Base-by-base conservation (phyloP, 2,329 filamentous ascomycete genomes). In the Phialocephala subalpina region DNA sequence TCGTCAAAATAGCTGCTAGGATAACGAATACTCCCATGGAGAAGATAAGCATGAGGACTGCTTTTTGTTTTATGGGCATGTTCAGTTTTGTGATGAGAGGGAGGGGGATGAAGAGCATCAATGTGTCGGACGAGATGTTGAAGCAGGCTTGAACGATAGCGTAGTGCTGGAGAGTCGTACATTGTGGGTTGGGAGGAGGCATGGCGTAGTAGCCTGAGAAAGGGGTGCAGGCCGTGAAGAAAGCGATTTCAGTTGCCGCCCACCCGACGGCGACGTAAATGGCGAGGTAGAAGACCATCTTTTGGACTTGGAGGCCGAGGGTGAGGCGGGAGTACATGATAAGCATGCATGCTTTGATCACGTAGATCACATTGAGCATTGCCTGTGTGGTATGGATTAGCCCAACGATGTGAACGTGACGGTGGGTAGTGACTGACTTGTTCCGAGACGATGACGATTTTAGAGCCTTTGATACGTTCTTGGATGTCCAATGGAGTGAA, bases 361-460 rank as follows among this genome's bases (percentile, higher is more conserved):
- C 74, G 80, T 84, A 88, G 22, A 86, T 85, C 11, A 83, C 82
- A 57, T 87, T 79, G 22, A 89, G 78, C 78, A 79, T 78, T 25
- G 75, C 69, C 70, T 73, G 29, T 27, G 42, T 62, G 49, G 49
- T 42, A 25, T 56, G 16, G 16, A 18, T 29, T 20, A 35, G 2
- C 40, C 16, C 49, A 90, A 88, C 33, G 27, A 36, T 12, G 22
- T 38, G 27, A 40, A 12, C 9, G 29, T 36, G n/a, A 22, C 0
- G 12, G 16, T 35, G 25, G 4, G 9, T 49, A 8, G n/a, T n/a
- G 7, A 62, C 42, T 22, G 73, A 85, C 82, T 76, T 88, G 81
- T 70, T 90, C 87, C 3, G 84, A 84, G 8, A 87, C 82, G 58
- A 88, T 79, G 1, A 89, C 87, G 80, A 86, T 85, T 79, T 89